phyloP scores from a whole-genome alignment of 2,329 filamentous ascomycete genomes.

The Phialocephala subalpina region DNA sequence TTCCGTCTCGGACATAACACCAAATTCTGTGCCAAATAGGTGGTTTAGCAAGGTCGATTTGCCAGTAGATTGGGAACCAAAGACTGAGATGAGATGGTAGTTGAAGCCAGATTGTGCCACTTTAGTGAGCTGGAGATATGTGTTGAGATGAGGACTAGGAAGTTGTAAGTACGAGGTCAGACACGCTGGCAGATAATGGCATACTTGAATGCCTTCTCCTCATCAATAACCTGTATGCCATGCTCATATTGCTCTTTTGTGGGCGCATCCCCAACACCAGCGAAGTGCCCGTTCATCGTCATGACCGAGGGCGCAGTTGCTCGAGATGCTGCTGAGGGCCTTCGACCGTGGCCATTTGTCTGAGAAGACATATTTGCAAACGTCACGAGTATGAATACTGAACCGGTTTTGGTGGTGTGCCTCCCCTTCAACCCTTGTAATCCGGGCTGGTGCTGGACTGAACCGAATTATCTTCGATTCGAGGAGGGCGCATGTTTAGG shows the following conservation, averaged over 20 bases:
- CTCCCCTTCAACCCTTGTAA: neutral
- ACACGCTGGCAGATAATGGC: conserved; percentile 41
- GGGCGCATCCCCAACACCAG: conserved; percentile 72
- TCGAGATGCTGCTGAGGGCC: conserved; percentile 42
- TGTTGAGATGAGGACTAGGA: conserved; percentile 75
- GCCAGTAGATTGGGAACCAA: conserved; percentile 97
- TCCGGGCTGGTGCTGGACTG: too few species aligned
- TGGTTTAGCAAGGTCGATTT: conserved; percentile 97
- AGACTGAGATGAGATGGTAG: conserved; percentile 98
- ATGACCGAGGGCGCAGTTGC: conserved; percentile 44
- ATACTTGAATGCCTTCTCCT: conserved; percentile 97
- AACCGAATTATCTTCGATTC: too few species aligned
- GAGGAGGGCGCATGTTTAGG: too few species aligned
- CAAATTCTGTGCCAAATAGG: conserved; percentile 95
- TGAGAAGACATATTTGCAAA: conserved; percentile 37
- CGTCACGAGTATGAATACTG: conserved; percentile 8
- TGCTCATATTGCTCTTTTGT: conserved; percentile 79
- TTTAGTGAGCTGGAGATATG: conserved; percentile 81
- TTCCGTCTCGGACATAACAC: conserved; percentile 96
- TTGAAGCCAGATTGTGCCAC: conserved; percentile 94
- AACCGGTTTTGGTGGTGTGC: conserved; percentile 31
- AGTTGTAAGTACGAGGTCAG: conserved; percentile 24
- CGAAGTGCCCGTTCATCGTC: conserved; percentile 83
- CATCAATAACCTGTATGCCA: conserved; percentile 96
- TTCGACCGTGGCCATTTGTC: conserved; percentile 36